Percentiles rank a stretch among this genome's conserved stretches.
These are phyloP conservation scores for Drechslera avenae DNA, from an alignment of 2,329 filamentous ascomycete species.

Conservation along the genomic window DNA sequence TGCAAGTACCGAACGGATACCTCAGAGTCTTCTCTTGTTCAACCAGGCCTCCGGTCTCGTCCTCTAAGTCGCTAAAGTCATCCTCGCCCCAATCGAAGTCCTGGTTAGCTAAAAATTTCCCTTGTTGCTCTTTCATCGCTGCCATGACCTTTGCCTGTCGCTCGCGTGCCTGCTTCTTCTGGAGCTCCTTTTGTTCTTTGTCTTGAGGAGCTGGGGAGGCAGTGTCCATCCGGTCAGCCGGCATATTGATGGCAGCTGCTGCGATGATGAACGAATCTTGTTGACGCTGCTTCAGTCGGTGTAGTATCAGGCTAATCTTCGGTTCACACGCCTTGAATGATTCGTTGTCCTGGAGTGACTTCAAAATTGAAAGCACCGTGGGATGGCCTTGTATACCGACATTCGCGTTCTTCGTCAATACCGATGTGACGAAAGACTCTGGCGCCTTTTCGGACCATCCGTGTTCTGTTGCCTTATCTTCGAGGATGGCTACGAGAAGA, in stretches of 20 bases:
- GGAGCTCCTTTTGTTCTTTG: slow-evolving; percentile 78
- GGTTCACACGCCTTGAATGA: slow-evolving; percentile 82
- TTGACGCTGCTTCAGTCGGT: slow-evolving; percentile 81
- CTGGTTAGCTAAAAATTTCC: slow-evolving; percentile 89
- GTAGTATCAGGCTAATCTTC: slow-evolving; percentile 82
- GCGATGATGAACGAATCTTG: slow-evolving; percentile 73
- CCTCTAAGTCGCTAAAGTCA: slow-evolving; percentile 75
- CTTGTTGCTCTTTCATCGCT: slow-evolving; percentile 96
- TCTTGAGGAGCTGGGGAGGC: slow-evolving; percentile 76
- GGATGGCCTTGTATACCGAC: slow-evolving; percentile 36
- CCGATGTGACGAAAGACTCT: slow-evolving; percentile 73
- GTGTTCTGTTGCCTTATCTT: slow-evolving; percentile 67
- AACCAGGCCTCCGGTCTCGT: slow-evolving; percentile 61
- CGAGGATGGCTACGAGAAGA: slow-evolving; percentile 80
- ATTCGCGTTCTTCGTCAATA: slow-evolving; percentile 67
- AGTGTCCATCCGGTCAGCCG: slow-evolving; percentile 79
- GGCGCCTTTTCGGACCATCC: slow-evolving; percentile 51
- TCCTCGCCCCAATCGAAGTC: slow-evolving; percentile 87
- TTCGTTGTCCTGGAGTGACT: slow-evolving; percentile 64
- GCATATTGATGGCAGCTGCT: slow-evolving; percentile 63
- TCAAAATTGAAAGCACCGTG: slow-evolving; percentile 60
- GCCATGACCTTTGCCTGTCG: slow-evolving; percentile 95
- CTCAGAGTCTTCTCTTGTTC: slow-evolving; percentile 80
- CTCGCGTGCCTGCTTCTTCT: slow-evolving; percentile 88
- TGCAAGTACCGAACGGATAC: slow-evolving; percentile 91